Base-by-base conservation (phyloP, 345 rosid genomes). In the Eucalyptus polyanthemos region DNA sequence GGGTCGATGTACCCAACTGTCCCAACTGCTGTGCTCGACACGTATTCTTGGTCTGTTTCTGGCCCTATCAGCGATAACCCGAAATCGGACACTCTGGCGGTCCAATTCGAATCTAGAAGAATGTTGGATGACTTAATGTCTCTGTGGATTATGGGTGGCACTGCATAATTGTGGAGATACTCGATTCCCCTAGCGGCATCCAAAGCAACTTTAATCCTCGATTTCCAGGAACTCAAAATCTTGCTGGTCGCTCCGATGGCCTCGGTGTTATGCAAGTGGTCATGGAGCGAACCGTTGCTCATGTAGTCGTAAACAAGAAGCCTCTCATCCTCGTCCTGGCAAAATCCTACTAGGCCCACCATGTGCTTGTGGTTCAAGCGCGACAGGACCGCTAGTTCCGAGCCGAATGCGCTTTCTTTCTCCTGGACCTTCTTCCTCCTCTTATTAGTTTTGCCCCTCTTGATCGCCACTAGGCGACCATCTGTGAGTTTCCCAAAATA, bases 1-100 rank as follows among this genome's bases (percentile, higher is more conserved):
- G 97, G 97, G 91, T 95, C 97, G 40, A 95, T 95, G 67, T 95
- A 95, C 86, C 97, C 97, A 45, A 94, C 93, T 9, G 97, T 95
- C 15, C 96, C 96, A 7, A 88, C 96, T n/a, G 95, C 95, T 89
- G 89, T 92, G 50, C 92, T 88, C 53, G 95, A 90, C 90, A 89
- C 80, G 81, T 85, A 86, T 31, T 90, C 92, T 80, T 91, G 91
- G 88, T 92, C 95, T 15, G 91, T 89, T 51, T 91, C 93, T 15
- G 97, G 94, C 21, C 92, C 92, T 93, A 93, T 88, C 21, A 95
- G 87, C 24, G 97, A 95, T 76, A 95, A 87, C 60, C 97, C 97
- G 13, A 95, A 94, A 90, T 95, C 96, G 1, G 97, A 95, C 4
- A 95, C 94, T 88, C 87, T 93, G n/a, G 96, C 96, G 1, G 92